Evolutionary conservation across 2,329 filamentous ascomycete genomes (phyloP).

Genomic region (Eurotiales sp.): DNA sequence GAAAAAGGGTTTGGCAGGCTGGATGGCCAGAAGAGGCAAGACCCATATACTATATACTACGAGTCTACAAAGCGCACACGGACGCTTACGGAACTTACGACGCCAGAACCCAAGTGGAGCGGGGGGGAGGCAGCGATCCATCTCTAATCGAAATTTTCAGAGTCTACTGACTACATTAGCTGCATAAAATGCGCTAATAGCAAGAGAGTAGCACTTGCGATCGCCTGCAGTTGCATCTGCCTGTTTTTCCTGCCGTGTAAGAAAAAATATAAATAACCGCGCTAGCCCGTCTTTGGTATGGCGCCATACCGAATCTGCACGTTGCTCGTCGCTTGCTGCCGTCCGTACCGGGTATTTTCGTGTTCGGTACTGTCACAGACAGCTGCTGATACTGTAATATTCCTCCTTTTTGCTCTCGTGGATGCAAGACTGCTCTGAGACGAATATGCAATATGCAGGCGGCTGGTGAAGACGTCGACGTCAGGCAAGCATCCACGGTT

Average conservation of each 20-base stretch:
- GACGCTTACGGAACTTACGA: slow-evolving; percentile 3
- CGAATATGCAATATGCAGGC: too few species aligned
- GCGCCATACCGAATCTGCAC: too few species aligned
- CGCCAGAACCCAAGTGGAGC: slow-evolving; percentile 2
- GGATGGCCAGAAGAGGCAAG: slow-evolving; percentile 16
- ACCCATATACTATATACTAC: not conserved
- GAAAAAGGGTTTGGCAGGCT: slow-evolving; percentile 9
- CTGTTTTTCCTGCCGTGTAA: not conserved
- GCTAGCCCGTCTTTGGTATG: too few species aligned
- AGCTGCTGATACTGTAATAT: too few species aligned
- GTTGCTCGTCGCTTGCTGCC: too few species aligned
- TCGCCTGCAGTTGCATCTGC: slow-evolving; percentile 14
- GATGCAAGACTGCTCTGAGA: too few species aligned
- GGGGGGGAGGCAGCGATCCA: slow-evolving; percentile 1
- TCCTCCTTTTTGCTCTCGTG: too few species aligned
- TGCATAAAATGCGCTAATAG: not conserved
- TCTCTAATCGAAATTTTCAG: not conserved
- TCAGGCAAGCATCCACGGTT: too few species aligned
- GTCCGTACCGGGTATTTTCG: too few species aligned
- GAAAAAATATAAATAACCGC: slow-evolving; percentile 1
- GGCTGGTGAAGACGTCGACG: slow-evolving; percentile 9
- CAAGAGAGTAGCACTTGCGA: too few species aligned
- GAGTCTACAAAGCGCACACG: not conserved
- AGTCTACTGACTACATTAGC: slow-evolving; percentile 4
- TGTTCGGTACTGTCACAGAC: too few species aligned